Conservation (phyloP, 176 grass and related monocot species). For the Chloris gayana region DNA sequence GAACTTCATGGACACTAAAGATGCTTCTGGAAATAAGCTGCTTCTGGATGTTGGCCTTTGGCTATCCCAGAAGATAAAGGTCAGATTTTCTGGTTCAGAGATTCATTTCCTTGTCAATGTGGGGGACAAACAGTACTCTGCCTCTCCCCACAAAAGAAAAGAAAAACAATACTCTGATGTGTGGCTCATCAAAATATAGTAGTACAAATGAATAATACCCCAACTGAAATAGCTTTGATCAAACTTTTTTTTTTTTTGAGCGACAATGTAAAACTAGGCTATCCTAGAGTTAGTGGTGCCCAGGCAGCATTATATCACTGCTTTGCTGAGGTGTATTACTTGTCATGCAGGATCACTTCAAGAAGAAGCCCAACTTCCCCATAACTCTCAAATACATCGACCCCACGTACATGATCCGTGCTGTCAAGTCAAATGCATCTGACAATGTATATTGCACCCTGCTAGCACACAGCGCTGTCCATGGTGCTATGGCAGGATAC, state of each 20-base stretch:
- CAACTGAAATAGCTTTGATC: not conserved
- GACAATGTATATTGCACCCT: conserved; percentile 95
- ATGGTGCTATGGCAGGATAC: conserved; percentile 94
- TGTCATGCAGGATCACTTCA: conserved; percentile 73
- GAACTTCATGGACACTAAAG: conserved; percentile 63
- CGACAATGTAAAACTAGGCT: not conserved
- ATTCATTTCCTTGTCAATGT: conserved; percentile 32
- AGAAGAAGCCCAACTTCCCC: conserved; percentile 64
- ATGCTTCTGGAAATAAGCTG: conserved; percentile 98
- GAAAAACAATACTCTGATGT: not conserved
- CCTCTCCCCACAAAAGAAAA: no score
- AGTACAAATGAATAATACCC: not conserved
- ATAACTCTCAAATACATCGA: conserved; percentile 98
- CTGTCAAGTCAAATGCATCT: conserved; percentile 79
- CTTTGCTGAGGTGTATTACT: not conserved
- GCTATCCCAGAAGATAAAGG: conserved; percentile 98
- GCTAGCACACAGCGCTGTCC: conserved; percentile 81
- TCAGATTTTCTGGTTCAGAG: conserved; percentile 42
- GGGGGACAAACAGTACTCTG: conserved; percentile 6
- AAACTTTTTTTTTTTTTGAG: not conserved
- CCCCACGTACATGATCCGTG: conserved; percentile 90
- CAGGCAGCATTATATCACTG: conserved; percentile 22
- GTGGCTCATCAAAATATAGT: conserved; percentile 3
- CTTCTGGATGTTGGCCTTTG: conserved; percentile 94
- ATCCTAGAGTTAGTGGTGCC: not conserved